Conservation (phyloP, 257 asterid species). For the Ballota nigra region DNA sequence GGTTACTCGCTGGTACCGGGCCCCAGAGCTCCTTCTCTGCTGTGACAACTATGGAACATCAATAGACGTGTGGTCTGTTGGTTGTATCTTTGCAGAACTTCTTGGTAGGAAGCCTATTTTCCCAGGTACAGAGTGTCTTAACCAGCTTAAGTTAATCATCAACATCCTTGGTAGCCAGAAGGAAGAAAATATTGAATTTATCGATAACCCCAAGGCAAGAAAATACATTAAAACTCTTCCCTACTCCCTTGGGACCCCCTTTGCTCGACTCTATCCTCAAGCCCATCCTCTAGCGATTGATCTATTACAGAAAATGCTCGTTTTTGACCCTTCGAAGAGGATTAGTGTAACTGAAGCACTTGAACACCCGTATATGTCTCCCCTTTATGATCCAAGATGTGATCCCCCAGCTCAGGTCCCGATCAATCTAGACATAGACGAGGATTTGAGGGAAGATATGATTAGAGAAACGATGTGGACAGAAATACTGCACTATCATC, state of each 20-base stretch:
- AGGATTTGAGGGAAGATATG: conserved; percentile 56
- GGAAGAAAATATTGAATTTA: conserved; percentile 44
- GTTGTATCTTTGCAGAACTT: conserved; percentile 60
- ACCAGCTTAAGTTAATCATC: conserved; percentile 54
- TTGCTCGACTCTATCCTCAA: conserved; percentile 47
- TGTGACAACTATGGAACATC: conserved; percentile 58
- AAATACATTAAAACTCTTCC: conserved; percentile 56
- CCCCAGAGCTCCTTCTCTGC: conserved; percentile 65
- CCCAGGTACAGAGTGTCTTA: conserved; percentile 62
- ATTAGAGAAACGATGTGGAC: conserved; percentile 63
- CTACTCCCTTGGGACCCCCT: conserved; percentile 42
- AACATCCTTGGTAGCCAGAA: conserved; percentile 60
- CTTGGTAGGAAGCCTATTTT: conserved; percentile 59
- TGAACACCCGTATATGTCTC: conserved; percentile 65
- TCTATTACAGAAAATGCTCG: conserved; percentile 56
- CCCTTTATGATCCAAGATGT: conserved; percentile 52
- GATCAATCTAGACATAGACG: conserved; percentile 56
- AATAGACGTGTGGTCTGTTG: conserved; percentile 63
- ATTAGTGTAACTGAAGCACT: conserved; percentile 61
- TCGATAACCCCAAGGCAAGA: conserved; percentile 56
- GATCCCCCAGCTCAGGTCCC: conserved; percentile 59
- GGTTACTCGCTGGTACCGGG: conserved; percentile 62
- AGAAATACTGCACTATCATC: conserved; percentile 58
- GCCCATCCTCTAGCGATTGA: conserved; percentile 63
- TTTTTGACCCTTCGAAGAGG: conserved; percentile 64